A percentile compares a stretch with the other conserved stretches of the same genome.
Conservation (phyloP, 2,329 filamentous ascomycete genomes). For the Penicillium sp. region DNA sequence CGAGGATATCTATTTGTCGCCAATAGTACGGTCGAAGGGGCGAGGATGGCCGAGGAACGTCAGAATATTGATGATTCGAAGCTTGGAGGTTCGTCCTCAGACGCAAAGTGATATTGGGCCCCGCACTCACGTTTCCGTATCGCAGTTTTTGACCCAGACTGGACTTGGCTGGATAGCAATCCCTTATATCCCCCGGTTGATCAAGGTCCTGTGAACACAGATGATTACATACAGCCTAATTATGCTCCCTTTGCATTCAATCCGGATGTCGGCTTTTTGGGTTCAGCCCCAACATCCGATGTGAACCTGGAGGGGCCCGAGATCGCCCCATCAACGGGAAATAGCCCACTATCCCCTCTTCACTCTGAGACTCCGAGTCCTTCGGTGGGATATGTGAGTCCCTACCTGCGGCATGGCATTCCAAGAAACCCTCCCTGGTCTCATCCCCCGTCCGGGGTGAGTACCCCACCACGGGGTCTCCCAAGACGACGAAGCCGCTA, state of each 20-base stretch:
- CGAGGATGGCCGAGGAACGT: not conserved
- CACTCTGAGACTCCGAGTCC: not conserved
- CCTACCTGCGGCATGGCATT: not conserved
- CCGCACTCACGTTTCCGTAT: not conserved
- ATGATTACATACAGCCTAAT: not conserved
- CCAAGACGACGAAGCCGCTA: constrained; percentile 22
- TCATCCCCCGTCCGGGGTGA: not conserved
- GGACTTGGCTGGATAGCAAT: not conserved
- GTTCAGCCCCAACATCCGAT: not conserved
- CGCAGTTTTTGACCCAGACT: not conserved
- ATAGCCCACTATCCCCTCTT: constrained; percentile 1
- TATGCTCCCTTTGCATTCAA: not conserved
- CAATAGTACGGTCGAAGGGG: not conserved
- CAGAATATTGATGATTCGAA: not conserved
- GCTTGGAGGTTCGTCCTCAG: not conserved
- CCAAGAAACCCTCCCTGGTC: not conserved
- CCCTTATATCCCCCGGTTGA: not conserved
- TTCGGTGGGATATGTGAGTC: not conserved
- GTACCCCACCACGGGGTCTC: constrained; percentile 12
- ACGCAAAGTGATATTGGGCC: not conserved
- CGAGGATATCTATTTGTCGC: not conserved
- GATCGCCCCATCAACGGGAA: not conserved
- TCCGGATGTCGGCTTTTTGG: not conserved
- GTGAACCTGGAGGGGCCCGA: constrained; percentile 2
- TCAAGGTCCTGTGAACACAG: not conserved